Percentiles rank a stretch among this genome's conserved stretches.
phyloP scores from a whole-genome alignment of 1,284 basidiomycete genomes.

The Erythrobasidium hasegawianum region DNA sequence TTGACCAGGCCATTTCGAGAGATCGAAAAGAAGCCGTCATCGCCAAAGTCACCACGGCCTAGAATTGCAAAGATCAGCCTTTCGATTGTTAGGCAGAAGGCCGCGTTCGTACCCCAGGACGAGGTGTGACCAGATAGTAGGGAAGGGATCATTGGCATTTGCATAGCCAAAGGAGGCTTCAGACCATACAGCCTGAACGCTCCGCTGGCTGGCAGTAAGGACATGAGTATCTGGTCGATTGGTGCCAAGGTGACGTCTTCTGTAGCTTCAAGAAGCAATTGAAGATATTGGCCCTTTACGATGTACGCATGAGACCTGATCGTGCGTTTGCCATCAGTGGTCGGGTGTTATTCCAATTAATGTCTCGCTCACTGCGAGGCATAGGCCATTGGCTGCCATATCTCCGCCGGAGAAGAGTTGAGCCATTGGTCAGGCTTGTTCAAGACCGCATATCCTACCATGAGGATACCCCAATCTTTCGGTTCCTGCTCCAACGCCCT shows the following conservation, averaged over 20 bases:
- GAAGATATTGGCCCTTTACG: background rate
- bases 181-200: background rate
- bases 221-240: background rate
- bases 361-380: background rate
- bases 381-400: background rate
- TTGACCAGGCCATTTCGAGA: no score
- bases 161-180: background rate
- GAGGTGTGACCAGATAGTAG: background rate
- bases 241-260: background rate
- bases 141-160: background rate
- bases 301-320: slow-evolving; percentile 1
- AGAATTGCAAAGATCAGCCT: background rate
- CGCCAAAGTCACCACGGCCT: background rate
- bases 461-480: background rate
- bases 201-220: background rate
- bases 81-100: background rate
- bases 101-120: background rate
- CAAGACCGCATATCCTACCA: background rate
- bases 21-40: background rate
- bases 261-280: background rate
- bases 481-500: background rate
- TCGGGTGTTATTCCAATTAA: background rate
- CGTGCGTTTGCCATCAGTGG: no score
- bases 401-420: background rate
- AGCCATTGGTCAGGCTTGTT: background rate